Percentiles rank a stretch among this genome's conserved stretches.
Conservation (phyloP, 1,284 basidiomycete genomes). For the Pseudozyma sp. region DNA sequence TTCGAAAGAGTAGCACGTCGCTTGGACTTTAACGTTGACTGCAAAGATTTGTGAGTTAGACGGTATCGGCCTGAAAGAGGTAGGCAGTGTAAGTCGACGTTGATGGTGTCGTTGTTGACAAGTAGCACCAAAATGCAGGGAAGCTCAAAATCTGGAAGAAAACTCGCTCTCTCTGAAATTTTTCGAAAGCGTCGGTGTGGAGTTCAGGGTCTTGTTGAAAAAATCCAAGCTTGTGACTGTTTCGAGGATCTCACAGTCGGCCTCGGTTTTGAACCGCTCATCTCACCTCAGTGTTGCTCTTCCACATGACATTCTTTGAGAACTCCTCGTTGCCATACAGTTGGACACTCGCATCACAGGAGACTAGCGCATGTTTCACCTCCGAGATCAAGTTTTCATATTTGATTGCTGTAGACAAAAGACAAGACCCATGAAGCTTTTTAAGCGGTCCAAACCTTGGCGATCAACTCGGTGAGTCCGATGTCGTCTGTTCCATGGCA, state of each 20-base stretch:
- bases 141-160: slow-evolving; percentile 23
- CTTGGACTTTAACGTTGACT: no score
- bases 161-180: slow-evolving; percentile 26
- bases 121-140: not conserved
- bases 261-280: not conserved
- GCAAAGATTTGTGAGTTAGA: not conserved
- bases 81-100: not conserved
- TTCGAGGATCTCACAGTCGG: not conserved
- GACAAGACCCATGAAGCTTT: slow-evolving; percentile 7
- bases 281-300: no score
- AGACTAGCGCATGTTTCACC: not conserved
- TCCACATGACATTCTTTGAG: no score
- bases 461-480: slow-evolving; percentile 83
- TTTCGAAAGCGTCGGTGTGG: slow-evolving; percentile 31
- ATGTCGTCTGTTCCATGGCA: slow-evolving; percentile 74
- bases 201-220: slow-evolving; percentile 37
- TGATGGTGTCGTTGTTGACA: not conserved
- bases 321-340: no score
- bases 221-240: not conserved
- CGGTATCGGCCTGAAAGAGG: not conserved
- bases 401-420: slow-evolving; percentile 14
- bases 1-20: no score
- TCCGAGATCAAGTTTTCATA: not conserved
- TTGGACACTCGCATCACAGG: not conserved
- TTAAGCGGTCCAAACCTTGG: slow-evolving; percentile 77